Evolutionary conservation across 495 filamentous ascomycete genomes (phyloP), one percentile per base, ranked within the genome.

Genomic region (Aspergillus heteromorphus): DNA sequence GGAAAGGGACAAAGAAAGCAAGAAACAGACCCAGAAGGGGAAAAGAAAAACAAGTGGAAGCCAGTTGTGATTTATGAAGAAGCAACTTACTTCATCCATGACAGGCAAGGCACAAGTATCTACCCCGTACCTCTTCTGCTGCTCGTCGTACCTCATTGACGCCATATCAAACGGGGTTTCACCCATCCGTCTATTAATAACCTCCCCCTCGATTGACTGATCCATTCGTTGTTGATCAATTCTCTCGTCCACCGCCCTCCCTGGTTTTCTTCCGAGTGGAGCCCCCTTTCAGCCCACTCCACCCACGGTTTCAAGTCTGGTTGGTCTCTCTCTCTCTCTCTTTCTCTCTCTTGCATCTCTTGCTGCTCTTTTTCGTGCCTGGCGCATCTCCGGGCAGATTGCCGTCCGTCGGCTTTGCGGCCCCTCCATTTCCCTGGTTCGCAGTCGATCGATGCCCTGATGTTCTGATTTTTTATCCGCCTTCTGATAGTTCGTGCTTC

Each of bases 381-480:
- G 54, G 48, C 40, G 41, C 40, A 36, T 51, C 40, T 45, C 8
- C 40, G 41, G 31, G 38, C 48, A 56, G 54, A 56, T 51, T 41
- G 54, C 17, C 48, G 45, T 31, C 9, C 5, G 16, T 54, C 27
- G 18, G 14, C 34, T 38, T 48, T 2, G 49, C 30, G 14, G 16
- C 23, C 23, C 41, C 40, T 51, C 34, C 27, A 23, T 47, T 47
- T 29, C 43, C 23, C 29, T 27, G 43, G 21, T 47, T 47, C n/a
- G 23, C 10, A 27, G 17, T 29, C 23, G 43, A 45, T 45, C 43
- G 19, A 43, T 13, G 21, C 17, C 17, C 11, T 40, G 9, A 20
- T 30, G 38, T 27, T n/a, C 14, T 54, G 29, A 36, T 49, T 41
- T 25, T 31, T 49, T 25, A 30, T 48, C 36, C 17, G n/a, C 21